Percentiles rank a stretch among this genome's conserved stretches.
Conservation (phyloP, 208 protist genomes). For the Novymonas esmeraldas region DNA sequence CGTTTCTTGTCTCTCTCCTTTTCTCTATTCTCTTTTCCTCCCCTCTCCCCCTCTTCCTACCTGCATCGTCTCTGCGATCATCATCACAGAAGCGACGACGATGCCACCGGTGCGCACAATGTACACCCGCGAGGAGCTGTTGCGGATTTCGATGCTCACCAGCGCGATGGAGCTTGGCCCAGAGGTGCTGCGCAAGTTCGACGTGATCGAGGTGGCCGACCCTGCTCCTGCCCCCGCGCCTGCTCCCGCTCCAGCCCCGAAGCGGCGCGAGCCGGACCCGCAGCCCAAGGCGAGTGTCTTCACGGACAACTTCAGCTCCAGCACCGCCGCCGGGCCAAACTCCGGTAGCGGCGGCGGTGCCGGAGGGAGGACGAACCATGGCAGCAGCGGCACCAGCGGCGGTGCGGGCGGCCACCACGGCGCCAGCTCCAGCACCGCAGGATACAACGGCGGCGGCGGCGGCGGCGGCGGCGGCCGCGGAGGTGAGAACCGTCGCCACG, state of each 20-base stretch:
- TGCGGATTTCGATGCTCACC: conserved; percentile 42
- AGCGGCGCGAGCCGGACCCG: conserved; percentile 39
- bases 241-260: conserved; percentile 18
- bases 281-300: conserved; percentile 2
- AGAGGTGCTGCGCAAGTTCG: conserved; percentile 60
- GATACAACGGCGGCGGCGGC: conserved; percentile 11
- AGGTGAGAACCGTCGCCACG: conserved; percentile 15
- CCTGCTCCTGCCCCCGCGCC: conserved; percentile 20
- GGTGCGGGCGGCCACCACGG: conserved; percentile 16
- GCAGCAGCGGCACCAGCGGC: conserved; percentile 15
- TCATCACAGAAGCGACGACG: too few relatives aligned
- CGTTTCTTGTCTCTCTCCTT: background rate
- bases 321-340: background rate
- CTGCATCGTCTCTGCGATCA: background rate
- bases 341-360: background rate
- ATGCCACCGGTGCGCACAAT: conserved; percentile 35
- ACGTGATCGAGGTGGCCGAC: conserved; percentile 65
- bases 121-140: conserved; percentile 66
- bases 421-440: conserved; percentile 3
- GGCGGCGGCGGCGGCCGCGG: conserved; percentile 10
- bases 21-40: background rate
- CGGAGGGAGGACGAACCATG: background rate
- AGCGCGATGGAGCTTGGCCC: conserved; percentile 35
- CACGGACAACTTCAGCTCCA: conserved; percentile 9
- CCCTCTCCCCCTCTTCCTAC: background rate